These are phyloP conservation scores for Sphagnum contortum DNA, from an alignment of 225 moss, liverwort and hornwort species.

Conservation along the genomic window DNA sequence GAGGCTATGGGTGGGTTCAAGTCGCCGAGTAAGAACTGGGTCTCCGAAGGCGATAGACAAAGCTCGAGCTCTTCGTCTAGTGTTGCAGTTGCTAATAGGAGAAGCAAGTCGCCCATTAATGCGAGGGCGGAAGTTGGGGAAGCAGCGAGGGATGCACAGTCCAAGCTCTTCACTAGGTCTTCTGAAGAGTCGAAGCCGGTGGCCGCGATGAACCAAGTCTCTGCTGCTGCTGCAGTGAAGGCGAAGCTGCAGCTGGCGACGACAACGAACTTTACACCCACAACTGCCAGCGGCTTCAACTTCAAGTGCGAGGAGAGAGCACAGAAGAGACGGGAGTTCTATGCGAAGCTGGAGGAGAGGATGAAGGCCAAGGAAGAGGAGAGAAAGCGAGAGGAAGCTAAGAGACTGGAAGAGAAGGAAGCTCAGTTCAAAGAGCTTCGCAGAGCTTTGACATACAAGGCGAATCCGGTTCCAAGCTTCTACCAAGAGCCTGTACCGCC, in stretches of 20 bases:
- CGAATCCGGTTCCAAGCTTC: conserved; percentile 81
- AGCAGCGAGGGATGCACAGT: too few species aligned
- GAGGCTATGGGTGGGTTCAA: not conserved
- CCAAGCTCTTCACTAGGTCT: too few species aligned
- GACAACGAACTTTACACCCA: conserved; percentile 22
- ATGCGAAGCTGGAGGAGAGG: conserved; percentile 73
- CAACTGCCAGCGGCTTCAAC: conserved; percentile 59
- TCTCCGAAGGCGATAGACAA: conserved; percentile 1
- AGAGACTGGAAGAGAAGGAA: conserved; percentile 76
- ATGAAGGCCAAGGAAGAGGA: conserved; percentile 68
- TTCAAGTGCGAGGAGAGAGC: conserved; percentile 87
- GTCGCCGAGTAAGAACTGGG: not conserved
- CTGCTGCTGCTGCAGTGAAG: conserved; percentile 27
- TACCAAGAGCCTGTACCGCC: conserved; percentile 72
- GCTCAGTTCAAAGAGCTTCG: conserved; percentile 69
- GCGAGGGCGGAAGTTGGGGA: not conserved
- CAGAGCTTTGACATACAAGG: conserved; percentile 70
- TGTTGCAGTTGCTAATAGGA: not conserved
- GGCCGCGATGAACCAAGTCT: conserved; percentile 12
- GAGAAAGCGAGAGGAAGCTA: conserved; percentile 61
- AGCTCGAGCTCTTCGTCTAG: not conserved
- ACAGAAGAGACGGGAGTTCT: conserved; percentile 71
- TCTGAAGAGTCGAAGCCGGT: too few species aligned
- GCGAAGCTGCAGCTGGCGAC: conserved; percentile 27
- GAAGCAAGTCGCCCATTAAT: conserved; percentile 3